Conservation (phyloP, 257 asterid genomes). For the Nicotiana knightiana region DNA sequence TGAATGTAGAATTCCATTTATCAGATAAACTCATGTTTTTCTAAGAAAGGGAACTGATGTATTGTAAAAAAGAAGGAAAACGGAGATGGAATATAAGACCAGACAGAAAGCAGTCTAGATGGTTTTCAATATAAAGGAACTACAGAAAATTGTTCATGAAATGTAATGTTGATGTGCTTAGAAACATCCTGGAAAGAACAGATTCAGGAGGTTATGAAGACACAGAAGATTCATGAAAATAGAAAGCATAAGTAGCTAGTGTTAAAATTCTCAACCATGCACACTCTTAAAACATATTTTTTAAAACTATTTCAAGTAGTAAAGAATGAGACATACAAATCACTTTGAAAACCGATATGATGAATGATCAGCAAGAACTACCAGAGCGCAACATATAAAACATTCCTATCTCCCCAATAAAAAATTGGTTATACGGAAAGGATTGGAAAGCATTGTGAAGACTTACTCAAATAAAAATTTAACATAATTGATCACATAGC, state of each 20-base stretch:
- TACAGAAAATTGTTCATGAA: neutral
- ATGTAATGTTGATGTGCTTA: neutral
- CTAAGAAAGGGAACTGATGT: neutral
- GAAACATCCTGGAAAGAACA: neutral
- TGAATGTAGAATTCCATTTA: neutral
- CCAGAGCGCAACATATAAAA: neutral
- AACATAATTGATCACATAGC: constrained; percentile 92
- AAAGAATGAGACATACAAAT: neutral
- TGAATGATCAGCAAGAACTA: neutral
- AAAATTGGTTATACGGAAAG: neutral
- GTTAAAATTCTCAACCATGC: neutral
- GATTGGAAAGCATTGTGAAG: neutral
- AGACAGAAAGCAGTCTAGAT: neutral
- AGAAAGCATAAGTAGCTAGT: neutral
- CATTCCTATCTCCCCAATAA: neutral
- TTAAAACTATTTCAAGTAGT: neutral
- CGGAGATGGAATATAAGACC: neutral
- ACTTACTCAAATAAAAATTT: constrained; percentile 92
- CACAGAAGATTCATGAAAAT: neutral
- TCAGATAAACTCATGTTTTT: neutral
- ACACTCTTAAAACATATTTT: neutral
- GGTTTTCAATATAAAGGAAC: neutral
- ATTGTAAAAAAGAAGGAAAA: neutral
- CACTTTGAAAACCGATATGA: neutral
- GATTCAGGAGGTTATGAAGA: neutral